Evolutionary conservation across 495 filamentous ascomycete species (phyloP).

Genomic region (Penicillium bovifimosum): DNA sequence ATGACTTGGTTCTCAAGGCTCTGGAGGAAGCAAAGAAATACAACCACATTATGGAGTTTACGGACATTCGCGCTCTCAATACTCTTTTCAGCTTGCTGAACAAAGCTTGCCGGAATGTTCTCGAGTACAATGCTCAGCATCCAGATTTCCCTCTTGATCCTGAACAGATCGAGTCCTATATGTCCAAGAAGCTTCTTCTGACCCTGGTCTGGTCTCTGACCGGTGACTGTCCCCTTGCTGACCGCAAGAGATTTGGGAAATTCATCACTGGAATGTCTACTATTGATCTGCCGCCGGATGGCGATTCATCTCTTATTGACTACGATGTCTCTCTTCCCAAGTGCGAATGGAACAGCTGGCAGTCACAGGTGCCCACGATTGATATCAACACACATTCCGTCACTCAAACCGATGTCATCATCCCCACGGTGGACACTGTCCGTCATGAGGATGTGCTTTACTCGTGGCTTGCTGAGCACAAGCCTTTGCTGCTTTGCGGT

Average conservation of each 20-base stretch:
- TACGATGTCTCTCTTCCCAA: constrained; percentile 83
- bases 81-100: constrained; percentile 94
- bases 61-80: constrained; percentile 78
- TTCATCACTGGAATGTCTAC: constrained; percentile 72
- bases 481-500: constrained; percentile 91
- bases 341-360: constrained; percentile 88
- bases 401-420: constrained; percentile 94
- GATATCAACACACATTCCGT: constrained; percentile 98
- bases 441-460: constrained; percentile 97
- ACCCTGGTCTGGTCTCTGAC: constrained; percentile 91
- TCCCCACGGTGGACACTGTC: constrained; percentile 93
- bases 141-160: constrained; percentile 86
- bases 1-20: constrained; percentile 72
- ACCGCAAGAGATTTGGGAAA: constrained; percentile 85
- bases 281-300: constrained; percentile 71
- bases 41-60: constrained; percentile 98
- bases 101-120: constrained; percentile 81
- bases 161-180: constrained; percentile 80
- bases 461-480: constrained; percentile 98
- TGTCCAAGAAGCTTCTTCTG: constrained; percentile 88
- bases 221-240: constrained; percentile 84
- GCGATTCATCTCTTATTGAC: constrained; percentile 84
- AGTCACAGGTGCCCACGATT: constrained; percentile 84
- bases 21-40: constrained; percentile 68
- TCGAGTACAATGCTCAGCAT: constrained; percentile 94